Percentiles rank a stretch among this genome's conserved stretches.
phyloP scores from a whole-genome alignment of 139 green algal genomes.

The Micromonas commoda region DNA sequence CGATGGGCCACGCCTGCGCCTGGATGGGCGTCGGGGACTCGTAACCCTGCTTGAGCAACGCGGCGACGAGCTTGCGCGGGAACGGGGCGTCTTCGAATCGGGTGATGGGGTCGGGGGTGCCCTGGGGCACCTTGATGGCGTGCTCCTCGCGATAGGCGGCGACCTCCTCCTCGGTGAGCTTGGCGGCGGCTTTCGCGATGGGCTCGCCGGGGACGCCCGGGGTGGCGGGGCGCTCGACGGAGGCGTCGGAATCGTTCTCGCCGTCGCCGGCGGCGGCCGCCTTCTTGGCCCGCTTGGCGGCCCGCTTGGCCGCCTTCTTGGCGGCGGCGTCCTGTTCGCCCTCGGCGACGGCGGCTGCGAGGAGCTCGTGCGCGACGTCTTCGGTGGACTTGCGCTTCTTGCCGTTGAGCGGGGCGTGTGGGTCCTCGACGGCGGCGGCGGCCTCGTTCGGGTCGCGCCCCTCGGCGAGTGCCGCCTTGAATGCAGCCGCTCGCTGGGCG shows the following conservation, averaged over 20 bases:
- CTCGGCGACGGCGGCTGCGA: neutral
- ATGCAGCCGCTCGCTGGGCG: neutral
- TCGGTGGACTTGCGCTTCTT: neutral
- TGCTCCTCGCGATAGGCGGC: conserved; percentile 47
- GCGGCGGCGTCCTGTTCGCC: neutral
- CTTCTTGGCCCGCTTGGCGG: neutral
- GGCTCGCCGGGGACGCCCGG: neutral
- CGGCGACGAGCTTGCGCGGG: conserved; percentile 57
- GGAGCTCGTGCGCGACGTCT: neutral
- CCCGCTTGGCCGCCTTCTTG: neutral
- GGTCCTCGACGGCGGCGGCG: too few relatives aligned
- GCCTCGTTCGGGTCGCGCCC: neutral
- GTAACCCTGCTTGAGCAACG: conserved; percentile 51
- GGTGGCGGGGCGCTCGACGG: too few relatives aligned
- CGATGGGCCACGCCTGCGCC: conserved; percentile 73
- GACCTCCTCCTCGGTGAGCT: neutral
- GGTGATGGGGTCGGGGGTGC: conserved; percentile 49
- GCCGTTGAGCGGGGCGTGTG: neutral
- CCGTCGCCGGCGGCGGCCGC: neutral
- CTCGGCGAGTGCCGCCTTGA: neutral
- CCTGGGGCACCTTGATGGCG: conserved; percentile 48
- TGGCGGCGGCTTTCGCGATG: neutral
- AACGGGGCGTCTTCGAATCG: conserved; percentile 65
- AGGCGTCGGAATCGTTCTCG: too few relatives aligned
- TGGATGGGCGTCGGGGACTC: conserved; percentile 70